Conservation (phyloP, 805 yeast species). For the Monosporozyma servazzii region DNA sequence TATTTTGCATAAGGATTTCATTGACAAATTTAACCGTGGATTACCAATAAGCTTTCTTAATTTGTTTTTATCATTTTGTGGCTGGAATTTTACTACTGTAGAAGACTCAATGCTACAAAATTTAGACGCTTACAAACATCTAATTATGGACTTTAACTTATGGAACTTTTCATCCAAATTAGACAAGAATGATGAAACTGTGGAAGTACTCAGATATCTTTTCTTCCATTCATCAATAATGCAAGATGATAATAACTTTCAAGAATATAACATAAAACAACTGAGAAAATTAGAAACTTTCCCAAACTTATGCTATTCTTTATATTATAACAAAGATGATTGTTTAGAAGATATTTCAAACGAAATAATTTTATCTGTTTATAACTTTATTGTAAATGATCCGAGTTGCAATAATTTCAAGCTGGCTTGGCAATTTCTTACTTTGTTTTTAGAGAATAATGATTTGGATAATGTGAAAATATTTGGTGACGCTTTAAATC, state of each 20-base stretch:
- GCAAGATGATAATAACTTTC: constrained; percentile 43
- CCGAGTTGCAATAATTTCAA: constrained; percentile 47
- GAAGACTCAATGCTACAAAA: constrained; percentile 50
- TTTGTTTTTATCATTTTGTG: constrained; percentile 42
- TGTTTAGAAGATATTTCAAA: constrained; percentile 13
- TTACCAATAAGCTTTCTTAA: constrained; percentile 39
- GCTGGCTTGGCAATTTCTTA: constrained; percentile 42
- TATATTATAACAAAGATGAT: constrained; percentile 29
- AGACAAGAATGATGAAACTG: background rate
- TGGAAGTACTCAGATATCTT: constrained; percentile 43
- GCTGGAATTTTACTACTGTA: constrained; percentile 44
- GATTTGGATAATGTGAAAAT: constrained; percentile 16
- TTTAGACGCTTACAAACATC: constrained; percentile 43
- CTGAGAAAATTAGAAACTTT: constrained; percentile 44
- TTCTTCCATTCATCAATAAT: constrained; percentile 52
- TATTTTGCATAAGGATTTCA: constrained; percentile 9
- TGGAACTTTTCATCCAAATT: constrained; percentile 32
- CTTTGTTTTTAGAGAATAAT: constrained; percentile 36
- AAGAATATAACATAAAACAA: constrained; percentile 42
- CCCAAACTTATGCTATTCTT: constrained; percentile 24
- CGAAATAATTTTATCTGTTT: constrained; percentile 13
- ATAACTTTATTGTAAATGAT: constrained; percentile 36
- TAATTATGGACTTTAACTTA: constrained; percentile 55
- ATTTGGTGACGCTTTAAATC: background rate
- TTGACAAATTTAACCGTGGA: constrained; percentile 15